Base-by-base conservation (phyloP, 2,329 filamentous ascomycete species). In the Pyrenophora tritici-repentis region DNA sequence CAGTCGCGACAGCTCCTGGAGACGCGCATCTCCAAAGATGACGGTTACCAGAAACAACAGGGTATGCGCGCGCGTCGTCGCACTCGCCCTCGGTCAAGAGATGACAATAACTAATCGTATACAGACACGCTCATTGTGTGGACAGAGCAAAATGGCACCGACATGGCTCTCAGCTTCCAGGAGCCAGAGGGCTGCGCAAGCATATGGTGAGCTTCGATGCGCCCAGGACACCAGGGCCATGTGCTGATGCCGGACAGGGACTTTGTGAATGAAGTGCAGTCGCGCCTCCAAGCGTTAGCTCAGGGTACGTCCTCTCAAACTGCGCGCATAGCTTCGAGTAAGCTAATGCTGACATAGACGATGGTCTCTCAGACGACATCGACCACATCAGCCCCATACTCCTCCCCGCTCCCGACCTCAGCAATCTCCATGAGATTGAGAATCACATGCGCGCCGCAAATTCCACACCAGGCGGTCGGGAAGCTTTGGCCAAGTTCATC, bases 111-210 rank as follows among this genome's bases (percentile, higher is more conserved):
- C 65, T 69, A 47, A 71, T 24, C 64, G 41, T 62, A 36, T 32
- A 47, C 74, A 95, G 93, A 97, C 74, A 99, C 94, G 3, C 84
- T 99, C 55, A 97, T 99, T 56, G 92, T 99, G 55, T 99, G 94
- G 94, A 97, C 93, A 33, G 94, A 97, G 72, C 84, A 86, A 53
- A 94, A 87, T 76, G 89, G 89, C 51, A 86, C 92, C 48, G 94
- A 99, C 72, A 97, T 99, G 94, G 94, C 94, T 36, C 83, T 99
- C 58, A 97, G 92, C 72, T 99, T 99, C 69, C 94, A 99, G 74
- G 94, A 99, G 77, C 88, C 92, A 2, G 94, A 97, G 62, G 94
- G 93, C 38, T 99, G 94, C 75, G 85, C 89, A 16, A 81, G 86
- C 57, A 96, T 99, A 73, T 99, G 94, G 94, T 95, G 76, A 67